These are phyloP conservation scores for Begonia masoniana DNA, from an alignment of 306 rosid genomes.

Conservation along the genomic window DNA sequence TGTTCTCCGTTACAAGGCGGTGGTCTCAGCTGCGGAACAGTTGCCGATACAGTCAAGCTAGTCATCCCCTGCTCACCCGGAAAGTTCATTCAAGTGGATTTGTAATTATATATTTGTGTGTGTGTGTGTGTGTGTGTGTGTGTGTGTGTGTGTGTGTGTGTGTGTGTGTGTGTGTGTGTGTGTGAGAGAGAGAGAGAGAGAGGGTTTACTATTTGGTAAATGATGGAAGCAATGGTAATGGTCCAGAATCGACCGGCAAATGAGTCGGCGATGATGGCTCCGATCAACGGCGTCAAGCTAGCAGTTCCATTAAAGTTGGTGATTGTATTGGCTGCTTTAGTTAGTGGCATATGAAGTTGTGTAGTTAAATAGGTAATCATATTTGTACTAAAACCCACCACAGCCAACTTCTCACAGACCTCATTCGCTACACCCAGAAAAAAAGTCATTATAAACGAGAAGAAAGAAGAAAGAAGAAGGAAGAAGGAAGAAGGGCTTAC, in stretches of 20 bases:
- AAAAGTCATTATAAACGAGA: neutral
- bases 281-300: slow-evolving; percentile 82
- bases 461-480: neutral
- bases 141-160: neutral
- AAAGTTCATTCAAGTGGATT: neutral
- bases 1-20: slow-evolving; percentile 49
- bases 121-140: no score
- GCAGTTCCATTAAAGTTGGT: slow-evolving; percentile 80
- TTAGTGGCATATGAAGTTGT: slow-evolving; percentile 74
- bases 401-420: slow-evolving; percentile 78
- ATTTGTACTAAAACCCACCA: slow-evolving; percentile 73
- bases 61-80: slow-evolving; percentile 54
- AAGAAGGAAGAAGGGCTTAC: slow-evolving; percentile 15
- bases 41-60: slow-evolving; percentile 59
- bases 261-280: slow-evolving; percentile 83
- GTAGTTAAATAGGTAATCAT: slow-evolving; percentile 84
- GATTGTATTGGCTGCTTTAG: slow-evolving; percentile 83
- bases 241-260: slow-evolving; percentile 79
- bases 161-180: no score
- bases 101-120: no score
- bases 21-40: slow-evolving; percentile 62
- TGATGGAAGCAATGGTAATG: slow-evolving; percentile 49
- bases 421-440: slow-evolving; percentile 48
- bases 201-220: slow-evolving; percentile 51
- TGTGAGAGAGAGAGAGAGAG: slow-evolving; percentile 1